Evolutionary conservation across 257 asterid species (phyloP).

Genomic region (Ilex asprella): DNA sequence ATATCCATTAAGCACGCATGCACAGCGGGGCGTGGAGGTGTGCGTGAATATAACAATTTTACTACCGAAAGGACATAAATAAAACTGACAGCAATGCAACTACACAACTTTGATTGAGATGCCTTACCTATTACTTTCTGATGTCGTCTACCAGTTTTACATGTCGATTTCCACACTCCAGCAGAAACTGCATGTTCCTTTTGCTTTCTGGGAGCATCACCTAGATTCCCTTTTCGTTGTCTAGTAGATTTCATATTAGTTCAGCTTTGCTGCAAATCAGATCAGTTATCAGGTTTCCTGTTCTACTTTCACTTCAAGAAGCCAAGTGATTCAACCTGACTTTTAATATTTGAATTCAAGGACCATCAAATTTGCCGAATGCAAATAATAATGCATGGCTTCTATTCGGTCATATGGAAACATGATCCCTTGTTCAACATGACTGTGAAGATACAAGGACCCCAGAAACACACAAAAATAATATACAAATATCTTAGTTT

Average conservation of each 20-base stretch:
- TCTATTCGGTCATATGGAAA: no score
- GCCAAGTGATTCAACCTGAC: no score
- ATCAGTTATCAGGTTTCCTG: background rate
- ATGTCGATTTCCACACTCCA: conserved; percentile 26
- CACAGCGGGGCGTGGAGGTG: background rate
- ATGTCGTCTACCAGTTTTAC: conserved; percentile 16
- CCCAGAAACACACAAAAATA: no score
- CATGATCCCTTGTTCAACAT: no score
- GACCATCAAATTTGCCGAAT: no score
- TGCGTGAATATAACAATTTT: conserved; percentile 6
- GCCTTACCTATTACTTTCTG: conserved; percentile 28
- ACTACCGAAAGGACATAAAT: background rate
- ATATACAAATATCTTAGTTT: no score
- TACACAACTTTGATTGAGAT: background rate
- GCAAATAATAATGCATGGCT: no score
- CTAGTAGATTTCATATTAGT: conserved; percentile 31
- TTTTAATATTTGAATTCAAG: no score
- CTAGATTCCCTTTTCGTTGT: conserved; percentile 34
- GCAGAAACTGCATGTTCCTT: conserved; percentile 17
- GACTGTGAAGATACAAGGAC: no score
- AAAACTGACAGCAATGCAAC: background rate
- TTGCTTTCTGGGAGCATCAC: conserved; percentile 20
- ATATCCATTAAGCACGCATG: background rate
- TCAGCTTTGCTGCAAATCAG: conserved; percentile 13
- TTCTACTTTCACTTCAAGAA: background rate